phyloP scores from a whole-genome alignment of 306 rosid genomes.

The Dalbergia cultrata region DNA sequence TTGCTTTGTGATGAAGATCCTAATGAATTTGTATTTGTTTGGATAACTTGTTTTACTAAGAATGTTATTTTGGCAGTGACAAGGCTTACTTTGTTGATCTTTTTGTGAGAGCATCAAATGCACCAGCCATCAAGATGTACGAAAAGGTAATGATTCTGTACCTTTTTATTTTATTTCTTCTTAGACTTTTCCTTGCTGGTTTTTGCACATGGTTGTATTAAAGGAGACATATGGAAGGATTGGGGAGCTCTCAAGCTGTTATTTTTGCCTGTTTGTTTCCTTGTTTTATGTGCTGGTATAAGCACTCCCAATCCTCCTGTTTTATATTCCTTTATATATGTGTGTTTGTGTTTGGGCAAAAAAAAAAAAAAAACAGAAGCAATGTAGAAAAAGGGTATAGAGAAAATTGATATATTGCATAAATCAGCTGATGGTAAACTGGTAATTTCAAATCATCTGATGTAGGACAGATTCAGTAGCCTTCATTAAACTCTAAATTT shows the following conservation, averaged over 20 bases:
- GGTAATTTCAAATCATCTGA: conserved; percentile 20
- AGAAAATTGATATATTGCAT: not conserved
- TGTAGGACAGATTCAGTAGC: conserved; percentile 7
- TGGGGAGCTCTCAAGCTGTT: not conserved
- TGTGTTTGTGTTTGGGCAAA: too few species aligned
- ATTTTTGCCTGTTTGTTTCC: conserved; percentile 4
- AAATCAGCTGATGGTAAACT: not conserved
- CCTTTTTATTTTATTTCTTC: conserved; percentile 2
- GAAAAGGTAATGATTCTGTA: conserved; percentile 73
- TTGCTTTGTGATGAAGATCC: not conserved
- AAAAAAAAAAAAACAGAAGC: not conserved
- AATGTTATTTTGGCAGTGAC: conserved; percentile 66
- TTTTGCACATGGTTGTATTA: conserved; percentile 11
- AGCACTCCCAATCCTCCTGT: not conserved
- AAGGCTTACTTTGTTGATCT: conserved; percentile 96
- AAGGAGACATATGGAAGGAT: conserved; percentile 7
- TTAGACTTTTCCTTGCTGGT: conserved; percentile 2
- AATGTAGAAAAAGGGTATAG: conserved; percentile 19
- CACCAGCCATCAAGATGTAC: conserved; percentile 98
- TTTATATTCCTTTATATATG: not conserved
- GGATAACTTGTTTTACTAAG: conserved; percentile 34
- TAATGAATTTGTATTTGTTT: conserved; percentile 14
- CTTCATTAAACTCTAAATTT: conserved; percentile 13
- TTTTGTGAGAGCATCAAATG: conserved; percentile 95
- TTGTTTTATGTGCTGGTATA: conserved; percentile 16